phyloP scores from a whole-genome alignment of 2,329 filamentous ascomycete species.

The Fusarium anthophilum region DNA sequence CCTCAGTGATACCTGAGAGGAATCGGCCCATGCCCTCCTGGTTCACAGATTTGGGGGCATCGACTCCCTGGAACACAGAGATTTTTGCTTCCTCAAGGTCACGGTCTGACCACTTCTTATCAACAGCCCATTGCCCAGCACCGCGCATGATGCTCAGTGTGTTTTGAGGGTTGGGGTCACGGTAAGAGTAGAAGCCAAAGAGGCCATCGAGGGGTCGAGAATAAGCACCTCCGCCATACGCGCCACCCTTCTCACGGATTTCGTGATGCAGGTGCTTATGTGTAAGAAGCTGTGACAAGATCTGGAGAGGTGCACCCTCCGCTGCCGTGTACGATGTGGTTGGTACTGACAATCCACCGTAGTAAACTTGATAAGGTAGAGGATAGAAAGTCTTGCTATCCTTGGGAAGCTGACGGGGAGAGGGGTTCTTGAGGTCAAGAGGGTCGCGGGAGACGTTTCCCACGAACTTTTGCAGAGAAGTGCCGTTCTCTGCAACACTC shows the following conservation, averaged over 20 bases:
- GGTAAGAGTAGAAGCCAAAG: slow-evolving; percentile 96
- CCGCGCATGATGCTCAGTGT: slow-evolving; percentile 85
- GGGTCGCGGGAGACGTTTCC: slow-evolving; percentile 38
- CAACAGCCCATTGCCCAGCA: slow-evolving; percentile 83
- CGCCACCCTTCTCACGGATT: slow-evolving; percentile 96
- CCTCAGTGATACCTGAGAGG: slow-evolving; percentile 82
- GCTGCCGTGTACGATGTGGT: slow-evolving; percentile 84
- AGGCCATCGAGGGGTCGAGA: slow-evolving; percentile 81
- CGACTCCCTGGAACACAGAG: slow-evolving; percentile 89
- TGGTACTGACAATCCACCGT: slow-evolving; percentile 82
- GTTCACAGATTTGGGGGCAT: slow-evolving; percentile 88
- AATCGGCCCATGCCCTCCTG: slow-evolving; percentile 89
- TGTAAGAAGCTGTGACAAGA: slow-evolving; percentile 90
- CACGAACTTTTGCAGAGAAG: slow-evolving; percentile 77
- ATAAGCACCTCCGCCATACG: slow-evolving; percentile 92
- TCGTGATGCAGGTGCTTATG: slow-evolving; percentile 98
- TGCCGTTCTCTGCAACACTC: slow-evolving; percentile 74
- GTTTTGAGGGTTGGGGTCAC: slow-evolving; percentile 93
- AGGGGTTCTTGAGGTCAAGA: slow-evolving; percentile 52
- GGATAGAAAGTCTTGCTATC: slow-evolving; percentile 87
- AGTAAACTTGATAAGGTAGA: slow-evolving; percentile 96
- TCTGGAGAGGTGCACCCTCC: slow-evolving; percentile 81
- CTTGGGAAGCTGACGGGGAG: slow-evolving; percentile 51
- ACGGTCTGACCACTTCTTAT: slow-evolving; percentile 81
- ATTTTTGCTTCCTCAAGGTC: slow-evolving; percentile 97